A percentile compares a stretch with the other conserved stretches of the same genome.
These are phyloP conservation scores for Sicyos baderoa DNA, from an alignment of 306 rosid species.

Conservation along the genomic window DNA sequence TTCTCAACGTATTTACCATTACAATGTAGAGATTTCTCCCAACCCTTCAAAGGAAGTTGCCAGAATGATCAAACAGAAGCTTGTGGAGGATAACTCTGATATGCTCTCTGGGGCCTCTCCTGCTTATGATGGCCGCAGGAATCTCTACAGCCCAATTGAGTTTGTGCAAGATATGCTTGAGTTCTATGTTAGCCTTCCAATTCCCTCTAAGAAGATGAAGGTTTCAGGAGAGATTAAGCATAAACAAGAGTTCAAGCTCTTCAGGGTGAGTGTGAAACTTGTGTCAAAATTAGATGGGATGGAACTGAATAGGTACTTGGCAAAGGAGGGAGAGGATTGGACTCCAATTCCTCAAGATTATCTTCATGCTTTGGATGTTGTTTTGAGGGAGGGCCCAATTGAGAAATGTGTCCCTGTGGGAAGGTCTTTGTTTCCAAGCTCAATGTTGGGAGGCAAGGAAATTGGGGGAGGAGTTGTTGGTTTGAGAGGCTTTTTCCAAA, in stretches of 20 bases:
- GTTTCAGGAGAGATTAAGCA: slow-evolving; percentile 42
- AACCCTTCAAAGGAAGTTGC: slow-evolving; percentile 79
- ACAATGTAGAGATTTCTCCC: slow-evolving; percentile 91
- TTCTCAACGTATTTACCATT: slow-evolving; percentile 62
- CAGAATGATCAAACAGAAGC: slow-evolving; percentile 64
- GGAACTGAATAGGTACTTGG: slow-evolving; percentile 58
- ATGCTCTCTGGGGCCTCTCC: slow-evolving; percentile 70
- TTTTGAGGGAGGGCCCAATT: slow-evolving; percentile 69
- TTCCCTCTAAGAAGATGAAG: slow-evolving; percentile 37
- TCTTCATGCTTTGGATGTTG: slow-evolving; percentile 93
- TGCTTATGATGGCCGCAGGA: slow-evolving; percentile 83
- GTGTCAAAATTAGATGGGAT: slow-evolving; percentile 75
- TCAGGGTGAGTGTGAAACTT: slow-evolving; percentile 62
- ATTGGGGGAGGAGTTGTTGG: slow-evolving; percentile 96
- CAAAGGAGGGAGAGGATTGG: slow-evolving; percentile 77
- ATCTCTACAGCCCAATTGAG: slow-evolving; percentile 78
- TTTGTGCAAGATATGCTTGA: slow-evolving; percentile 79
- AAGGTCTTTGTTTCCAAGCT: slow-evolving; percentile 68
- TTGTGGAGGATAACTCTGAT: slow-evolving; percentile 50
- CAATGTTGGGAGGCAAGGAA: slow-evolving; percentile 78
- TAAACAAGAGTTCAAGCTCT: slow-evolving; percentile 42
- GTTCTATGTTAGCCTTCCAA: slow-evolving; percentile 66
- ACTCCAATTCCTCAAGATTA: slow-evolving; percentile 91
- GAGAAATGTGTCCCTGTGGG: slow-evolving; percentile 81
- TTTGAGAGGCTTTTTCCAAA: slow-evolving; percentile 93